Evolutionary conservation across 257 asterid species (phyloP).

Genomic region (Ilex aquifolium): DNA sequence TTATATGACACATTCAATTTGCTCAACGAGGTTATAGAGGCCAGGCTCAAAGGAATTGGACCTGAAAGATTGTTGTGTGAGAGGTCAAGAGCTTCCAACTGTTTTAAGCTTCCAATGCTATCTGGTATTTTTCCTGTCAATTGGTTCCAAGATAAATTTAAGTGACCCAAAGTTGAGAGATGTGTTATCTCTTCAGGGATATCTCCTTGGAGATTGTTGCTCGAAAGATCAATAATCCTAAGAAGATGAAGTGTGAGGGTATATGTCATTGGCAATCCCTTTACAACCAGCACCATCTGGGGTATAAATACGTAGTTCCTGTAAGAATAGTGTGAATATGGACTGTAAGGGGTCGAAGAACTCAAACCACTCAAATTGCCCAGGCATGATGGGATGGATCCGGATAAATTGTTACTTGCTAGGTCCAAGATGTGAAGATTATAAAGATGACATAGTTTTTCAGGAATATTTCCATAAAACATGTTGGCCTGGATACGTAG

Average conservation of each 20-base stretch:
- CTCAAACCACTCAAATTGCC: slow-evolving; percentile 5
- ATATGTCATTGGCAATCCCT: slow-evolving; percentile 10
- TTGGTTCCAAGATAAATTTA: slow-evolving; percentile 30
- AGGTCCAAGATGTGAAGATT: slow-evolving; percentile 21
- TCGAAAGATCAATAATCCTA: slow-evolving; percentile 19
- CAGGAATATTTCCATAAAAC: slow-evolving; percentile 14
- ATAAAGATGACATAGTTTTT: slow-evolving; percentile 10
- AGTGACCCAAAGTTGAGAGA: slow-evolving; percentile 5
- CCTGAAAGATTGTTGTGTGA: slow-evolving; percentile 22
- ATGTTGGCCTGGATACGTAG: slow-evolving; percentile 8
- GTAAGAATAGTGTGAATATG: neutral
- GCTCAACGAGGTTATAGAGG: slow-evolving; percentile 3
- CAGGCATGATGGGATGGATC: slow-evolving; percentile 15
- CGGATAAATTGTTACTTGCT: slow-evolving; percentile 17
- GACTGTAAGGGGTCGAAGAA: neutral
- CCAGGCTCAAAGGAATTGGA: slow-evolving; percentile 12
- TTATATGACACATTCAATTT: slow-evolving; percentile 18
- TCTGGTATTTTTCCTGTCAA: slow-evolving; percentile 27
- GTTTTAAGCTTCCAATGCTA: slow-evolving; percentile 13
- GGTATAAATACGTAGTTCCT: slow-evolving; percentile 2
- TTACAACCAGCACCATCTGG: slow-evolving; percentile 12
- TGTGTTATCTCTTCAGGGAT: slow-evolving; percentile 13
- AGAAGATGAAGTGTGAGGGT: slow-evolving; percentile 7
- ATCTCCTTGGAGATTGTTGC: slow-evolving; percentile 12
- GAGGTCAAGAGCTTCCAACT: slow-evolving; percentile 26